Conservation (phyloP, 441 rosid genomes). For the Populus hybrid region DNA sequence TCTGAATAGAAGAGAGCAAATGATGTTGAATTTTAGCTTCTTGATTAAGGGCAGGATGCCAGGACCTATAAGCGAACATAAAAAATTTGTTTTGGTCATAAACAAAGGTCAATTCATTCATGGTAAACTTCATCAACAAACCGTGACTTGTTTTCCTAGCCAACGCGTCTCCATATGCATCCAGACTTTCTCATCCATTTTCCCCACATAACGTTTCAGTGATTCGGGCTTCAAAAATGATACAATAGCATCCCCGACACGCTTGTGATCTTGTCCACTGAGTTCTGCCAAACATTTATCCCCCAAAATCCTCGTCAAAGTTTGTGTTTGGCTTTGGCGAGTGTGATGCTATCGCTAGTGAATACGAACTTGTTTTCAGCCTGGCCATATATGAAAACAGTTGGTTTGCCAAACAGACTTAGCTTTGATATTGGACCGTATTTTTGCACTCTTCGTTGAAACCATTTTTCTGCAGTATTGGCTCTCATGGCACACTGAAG, state of each 20-base stretch:
- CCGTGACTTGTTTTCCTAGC: conserved; percentile 33
- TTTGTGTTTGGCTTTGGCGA: conserved; percentile 31
- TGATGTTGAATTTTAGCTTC: conserved; percentile 33
- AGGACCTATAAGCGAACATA: background rate
- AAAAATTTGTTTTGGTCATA: background rate
- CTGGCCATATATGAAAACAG: conserved; percentile 40
- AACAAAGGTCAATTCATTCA: too few species aligned
- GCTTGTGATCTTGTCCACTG: conserved; percentile 36
- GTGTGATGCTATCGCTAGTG: conserved; percentile 23
- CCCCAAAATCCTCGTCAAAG: conserved; percentile 31
- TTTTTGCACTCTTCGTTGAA: conserved; percentile 27
- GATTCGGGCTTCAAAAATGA: conserved; percentile 44
- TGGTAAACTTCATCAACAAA: background rate
- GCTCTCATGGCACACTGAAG: conserved; percentile 45
- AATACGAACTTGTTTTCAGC: conserved; percentile 53
- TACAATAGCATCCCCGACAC: conserved; percentile 34
- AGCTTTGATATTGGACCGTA: conserved; percentile 51
- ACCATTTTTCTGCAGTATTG: conserved; percentile 44
- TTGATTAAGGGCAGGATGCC: background rate
- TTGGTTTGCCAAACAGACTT: conserved; percentile 39
- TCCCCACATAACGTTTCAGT: conserved; percentile 35
- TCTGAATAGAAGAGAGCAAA: conserved; percentile 36
- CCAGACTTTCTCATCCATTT: conserved; percentile 40
- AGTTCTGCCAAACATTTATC: conserved; percentile 32
- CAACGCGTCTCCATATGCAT: conserved; percentile 32